Evolutionary conservation across 768 basidiomycete genomes (phyloP), one percentile per base, ranked within the genome.

Genomic region (Crassisporium funariophilum): DNA sequence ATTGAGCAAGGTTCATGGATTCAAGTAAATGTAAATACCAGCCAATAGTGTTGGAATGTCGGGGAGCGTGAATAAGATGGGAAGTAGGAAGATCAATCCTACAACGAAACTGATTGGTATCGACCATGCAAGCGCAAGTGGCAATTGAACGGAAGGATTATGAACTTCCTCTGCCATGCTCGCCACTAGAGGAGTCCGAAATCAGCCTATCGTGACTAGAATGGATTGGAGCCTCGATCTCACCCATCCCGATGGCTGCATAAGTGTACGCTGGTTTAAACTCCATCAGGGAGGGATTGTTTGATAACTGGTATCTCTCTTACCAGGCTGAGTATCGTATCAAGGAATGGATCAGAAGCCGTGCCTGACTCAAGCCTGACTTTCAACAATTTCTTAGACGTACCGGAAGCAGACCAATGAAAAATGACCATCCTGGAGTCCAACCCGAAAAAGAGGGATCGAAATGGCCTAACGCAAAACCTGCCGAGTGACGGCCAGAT

Each of bases 151-250:
- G 1, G 75, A 68, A 0, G 83, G 84, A 41, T 82, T 69, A 39
- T 76, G 75, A 1, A 84, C 83, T 61, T 86, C 84, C 58, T 85
- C 84, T 2, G 82, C 79, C 78, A 86, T 79, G 51, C 78, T 82
- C 12, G 82, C 71, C 29, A 84, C 79, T 82, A 39, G 24, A 16
- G 21, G 21, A 33, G 36, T 54, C 21, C 50, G 33, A 22, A 21
- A 6, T 25, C 22, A 49, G 15, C 4, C 19, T 33, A 24, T 39
- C 29, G 36, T 11, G 27, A 4, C 12, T 35, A 6, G 36, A 11
- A 20, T 27, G 41, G 10, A 41, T n/a, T 4, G 5, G 35, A 24
- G 34, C 2, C 15, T 20, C 13, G 2, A 25, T 54, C 66, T 46
- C 50, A 81, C 79, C 79, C 82, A 84, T 85, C 46, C 84, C 84